These are phyloP conservation scores for Lojkania enalia DNA, from an alignment of 2,329 filamentous ascomycete species.

Conservation along the genomic window DNA sequence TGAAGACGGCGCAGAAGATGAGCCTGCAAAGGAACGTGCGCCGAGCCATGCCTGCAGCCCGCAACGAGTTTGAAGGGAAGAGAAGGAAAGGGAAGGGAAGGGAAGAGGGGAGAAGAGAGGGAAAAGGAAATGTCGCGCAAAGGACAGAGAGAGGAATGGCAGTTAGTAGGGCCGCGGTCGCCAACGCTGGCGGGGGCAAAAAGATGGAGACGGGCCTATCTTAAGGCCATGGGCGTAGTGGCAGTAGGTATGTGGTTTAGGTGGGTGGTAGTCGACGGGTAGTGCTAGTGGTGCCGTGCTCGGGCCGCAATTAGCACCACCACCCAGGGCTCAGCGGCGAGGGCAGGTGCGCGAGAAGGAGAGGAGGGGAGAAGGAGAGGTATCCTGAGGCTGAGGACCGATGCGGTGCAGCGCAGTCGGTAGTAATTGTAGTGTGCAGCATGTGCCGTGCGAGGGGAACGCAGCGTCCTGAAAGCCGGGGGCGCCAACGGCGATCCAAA, in stretches of 20 bases:
- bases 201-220: no score
- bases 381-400: no score
- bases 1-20: conserved; percentile 38
- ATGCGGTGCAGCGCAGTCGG: no score
- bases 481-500: conserved; percentile 14
- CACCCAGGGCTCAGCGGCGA: no score
- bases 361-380: no score
- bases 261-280: no score
- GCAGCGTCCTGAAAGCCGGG: conserved; percentile 11
- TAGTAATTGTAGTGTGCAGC: conserved; percentile 5
- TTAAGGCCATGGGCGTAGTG: no score
- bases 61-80: not conserved
- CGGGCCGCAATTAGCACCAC: no score
- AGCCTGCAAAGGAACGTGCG: conserved; percentile 39
- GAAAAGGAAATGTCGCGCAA: conserved; percentile 1
- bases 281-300: no score
- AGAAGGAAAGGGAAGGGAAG: conserved; percentile 7
- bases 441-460: conserved; percentile 9
- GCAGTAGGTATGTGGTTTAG: no score
- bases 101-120: not conserved
- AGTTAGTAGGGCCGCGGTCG: not conserved
- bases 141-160: not conserved
- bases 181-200: conserved; percentile 1
- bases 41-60: conserved; percentile 29
- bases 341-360: no score